Base-by-base conservation (phyloP, 345 rosid species). In the Ceriops decandra region DNA sequence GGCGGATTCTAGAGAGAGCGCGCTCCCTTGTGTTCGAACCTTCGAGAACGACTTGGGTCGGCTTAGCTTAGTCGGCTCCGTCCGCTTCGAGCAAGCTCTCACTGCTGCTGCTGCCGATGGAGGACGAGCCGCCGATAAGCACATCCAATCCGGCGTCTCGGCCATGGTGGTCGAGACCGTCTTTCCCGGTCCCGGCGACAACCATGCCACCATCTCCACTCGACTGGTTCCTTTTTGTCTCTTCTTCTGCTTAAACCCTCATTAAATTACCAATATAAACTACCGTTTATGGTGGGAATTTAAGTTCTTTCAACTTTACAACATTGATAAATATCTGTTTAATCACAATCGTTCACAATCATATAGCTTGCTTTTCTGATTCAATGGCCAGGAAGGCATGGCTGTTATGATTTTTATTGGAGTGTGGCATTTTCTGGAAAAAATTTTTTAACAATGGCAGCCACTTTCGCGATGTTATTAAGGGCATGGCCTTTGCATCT, bases 81-180 rank as follows among this genome's bases (percentile, higher is more conserved):
- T 89, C 71, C 72, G 74, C 57, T 86, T 83, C 78, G 87, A 83
- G 36, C 98, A 90, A 72, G 97, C 97, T 73, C 68, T 93, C 58
- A 85, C 92, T 0, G 98, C 97, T 0, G 97, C 96, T 22, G 96
- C 98, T 0, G 90, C 97, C 5, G 98, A 93, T 64, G 98, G 96
- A 56, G 98, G 98, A 33, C 82, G 70, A 70, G 84, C 92, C n/a
- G 98, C 98, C 3, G 62, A 73, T 63, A 92, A 91, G 5, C 97
- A 91, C 35, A 68, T 89, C 5, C 77, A 74, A 5, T 76, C 92
- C 9, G 95, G 88, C 53, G 63, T 74, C 0, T 79, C 82, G 5
- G 85, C 88, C 17, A 89, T 93, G 98, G 95, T 91, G 57, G 86
- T 93, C 1, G 98, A 89, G 80, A 91, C 98, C 19, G 85, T 89